Evolutionary conservation across 352 stramenopile genomes (phyloP), one percentile per base, ranked within the genome.

Genomic region (Saprolegnia diclina): DNA sequence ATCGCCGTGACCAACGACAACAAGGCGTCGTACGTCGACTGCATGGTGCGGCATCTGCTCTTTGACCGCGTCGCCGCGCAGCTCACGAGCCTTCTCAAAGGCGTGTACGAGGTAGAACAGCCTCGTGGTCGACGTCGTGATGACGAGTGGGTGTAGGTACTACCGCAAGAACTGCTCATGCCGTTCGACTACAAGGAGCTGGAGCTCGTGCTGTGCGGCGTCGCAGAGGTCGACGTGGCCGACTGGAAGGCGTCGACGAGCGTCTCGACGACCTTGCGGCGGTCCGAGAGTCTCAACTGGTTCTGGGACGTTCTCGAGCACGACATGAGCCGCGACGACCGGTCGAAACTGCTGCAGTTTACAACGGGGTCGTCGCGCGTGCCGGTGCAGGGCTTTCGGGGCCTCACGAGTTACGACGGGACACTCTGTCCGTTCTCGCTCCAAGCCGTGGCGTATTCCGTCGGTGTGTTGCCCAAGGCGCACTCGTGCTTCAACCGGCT

Each of bases 71-170:
- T 98, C 6, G 86, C 95, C 21, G 46, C 78, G 14, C 92, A 98
- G 78, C 80, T 98, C 7, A 79, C 82, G 56, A 76, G 87, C 14
- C 95, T 99, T 64, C 72, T 99, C 5, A 91, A 89, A 57, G 97
- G 97, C n/a, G 92, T 99, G 55, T 98, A 98, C 75, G 95, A 99
- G 71, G 92, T 99, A n/a, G n/a, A n/a, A n/a, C n/a, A n/a, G n/a
- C n/a, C n/a, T n/a, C n/a, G n/a, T n/a, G n/a, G n/a, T n/a, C n/a
- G n/a, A n/a, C n/a, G n/a, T n/a, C n/a, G n/a, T n/a, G n/a, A n/a
- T n/a, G n/a, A n/a, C n/a, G n/a, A n/a, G n/a, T n/a, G n/a, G n/a
- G n/a, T n/a, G n/a, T n/a, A n/a, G n/a, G n/a, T n/a, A 10, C 89
- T 98, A 44, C 96, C 96, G 14, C 83, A 90, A 72, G 81, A 96